Conservation (phyloP, 768 basidiomycete species). For the Lactifluus volemus region DNA sequence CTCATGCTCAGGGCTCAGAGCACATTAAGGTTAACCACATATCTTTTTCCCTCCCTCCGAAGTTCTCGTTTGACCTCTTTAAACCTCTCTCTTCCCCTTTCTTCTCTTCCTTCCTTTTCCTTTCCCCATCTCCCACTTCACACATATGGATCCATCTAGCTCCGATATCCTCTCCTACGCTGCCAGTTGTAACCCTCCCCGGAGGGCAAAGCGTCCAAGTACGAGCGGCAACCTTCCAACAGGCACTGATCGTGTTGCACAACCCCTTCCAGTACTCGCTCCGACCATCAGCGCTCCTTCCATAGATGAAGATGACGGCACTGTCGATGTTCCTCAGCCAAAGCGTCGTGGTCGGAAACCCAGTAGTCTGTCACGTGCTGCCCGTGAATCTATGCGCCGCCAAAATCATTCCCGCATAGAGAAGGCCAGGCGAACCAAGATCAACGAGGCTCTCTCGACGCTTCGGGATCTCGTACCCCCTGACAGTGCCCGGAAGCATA, state of each 20-base stretch:
- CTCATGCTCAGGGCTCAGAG: neutral
- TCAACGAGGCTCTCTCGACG: constrained; percentile 81
- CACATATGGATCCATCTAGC: constrained; percentile 3
- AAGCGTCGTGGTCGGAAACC: constrained; percentile 70
- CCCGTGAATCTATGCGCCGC: constrained; percentile 81
- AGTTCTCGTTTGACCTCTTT: neutral
- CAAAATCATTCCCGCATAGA: constrained; percentile 95
- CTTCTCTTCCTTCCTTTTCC: neutral
- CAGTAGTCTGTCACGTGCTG: constrained; percentile 60
- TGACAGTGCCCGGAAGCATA: constrained; percentile 30
- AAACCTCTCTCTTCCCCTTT: neutral
- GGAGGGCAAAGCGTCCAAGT: constrained; percentile 34
- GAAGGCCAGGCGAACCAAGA: constrained; percentile 88
- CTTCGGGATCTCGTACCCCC: constrained; percentile 69
- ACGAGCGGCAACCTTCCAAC: neutral
- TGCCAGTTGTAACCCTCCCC: constrained; percentile 37
- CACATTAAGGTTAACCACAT: neutral
- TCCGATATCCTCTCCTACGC: constrained; percentile 26
- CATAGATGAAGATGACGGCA: constrained; percentile 20
- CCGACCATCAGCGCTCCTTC: constrained; percentile 1
- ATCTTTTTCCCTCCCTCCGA: neutral
- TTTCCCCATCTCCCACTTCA: neutral
- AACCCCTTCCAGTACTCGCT: constrained; percentile 20
- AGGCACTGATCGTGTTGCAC: neutral
- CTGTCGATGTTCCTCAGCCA: constrained; percentile 27